Evolutionary conservation across 2,329 filamentous ascomycete species (phyloP).

Genomic region (Fusarium protoensiforme): DNA sequence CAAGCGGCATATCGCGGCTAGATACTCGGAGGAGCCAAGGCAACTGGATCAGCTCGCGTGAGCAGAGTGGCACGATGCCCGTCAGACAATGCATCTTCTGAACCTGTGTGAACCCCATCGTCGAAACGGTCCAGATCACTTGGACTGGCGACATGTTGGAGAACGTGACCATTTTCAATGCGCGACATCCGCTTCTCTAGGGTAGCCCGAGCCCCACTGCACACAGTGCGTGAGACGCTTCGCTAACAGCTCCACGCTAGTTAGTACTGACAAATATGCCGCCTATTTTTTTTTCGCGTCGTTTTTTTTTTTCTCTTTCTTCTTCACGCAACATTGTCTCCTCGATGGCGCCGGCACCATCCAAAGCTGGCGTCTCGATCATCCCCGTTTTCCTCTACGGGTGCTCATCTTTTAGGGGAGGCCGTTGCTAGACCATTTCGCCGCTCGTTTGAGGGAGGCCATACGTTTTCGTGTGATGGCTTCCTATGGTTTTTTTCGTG

Average conservation of each 20-base stretch:
- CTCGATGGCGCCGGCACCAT: conserved; percentile 38
- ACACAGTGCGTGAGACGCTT: conserved; percentile 5
- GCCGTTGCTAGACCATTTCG: conserved; percentile 52
- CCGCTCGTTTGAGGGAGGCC: conserved; percentile 59
- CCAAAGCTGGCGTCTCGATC: conserved; percentile 40
- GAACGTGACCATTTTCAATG: background rate
- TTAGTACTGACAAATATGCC: conserved; percentile 21
- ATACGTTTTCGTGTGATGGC: conserved; percentile 53
- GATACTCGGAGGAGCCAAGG: background rate
- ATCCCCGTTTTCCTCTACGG: conserved; percentile 36
- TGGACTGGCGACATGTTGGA: background rate
- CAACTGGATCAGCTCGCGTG: conserved; percentile 15
- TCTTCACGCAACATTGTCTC: conserved; percentile 47
- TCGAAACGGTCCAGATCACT: background rate
- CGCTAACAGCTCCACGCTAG: conserved; percentile 21
- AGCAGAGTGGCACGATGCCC: conserved; percentile 6
- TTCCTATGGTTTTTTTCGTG: conserved; percentile 57
- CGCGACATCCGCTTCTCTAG: background rate
- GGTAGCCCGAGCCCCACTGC: background rate
- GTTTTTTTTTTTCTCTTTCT: conserved; percentile 10
- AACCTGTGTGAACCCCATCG: background rate
- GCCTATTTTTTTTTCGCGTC: conserved; percentile 1
- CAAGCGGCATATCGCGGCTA: background rate
- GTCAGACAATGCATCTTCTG: background rate
- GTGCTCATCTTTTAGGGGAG: conserved; percentile 33